Percentiles rank a stretch among this genome's conserved stretches.
Conservation (phyloP, 75 land plant species). For the Azolla pinnata region DNA sequence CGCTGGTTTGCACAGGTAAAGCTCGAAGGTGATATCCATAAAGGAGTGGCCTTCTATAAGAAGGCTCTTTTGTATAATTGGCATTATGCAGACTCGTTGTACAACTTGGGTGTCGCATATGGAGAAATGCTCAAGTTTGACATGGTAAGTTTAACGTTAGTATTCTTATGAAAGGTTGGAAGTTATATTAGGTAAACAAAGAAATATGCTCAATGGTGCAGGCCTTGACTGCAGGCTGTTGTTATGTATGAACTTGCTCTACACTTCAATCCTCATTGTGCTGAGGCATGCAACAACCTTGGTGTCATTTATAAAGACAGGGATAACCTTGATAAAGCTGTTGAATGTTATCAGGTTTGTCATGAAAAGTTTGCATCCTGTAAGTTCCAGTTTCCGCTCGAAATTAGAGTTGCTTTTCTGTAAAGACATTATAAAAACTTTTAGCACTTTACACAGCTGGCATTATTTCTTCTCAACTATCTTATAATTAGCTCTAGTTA, state of each 20-base stretch:
- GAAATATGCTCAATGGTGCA: background rate
- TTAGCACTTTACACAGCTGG: too few species aligned
- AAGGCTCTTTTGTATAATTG: conserved; percentile 88
- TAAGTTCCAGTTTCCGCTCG: too few species aligned
- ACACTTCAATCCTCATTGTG: conserved; percentile 97
- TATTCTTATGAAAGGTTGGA: background rate
- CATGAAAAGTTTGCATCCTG: too few species aligned
- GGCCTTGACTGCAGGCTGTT: conserved; percentile 54
- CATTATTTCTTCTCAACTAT: too few species aligned
- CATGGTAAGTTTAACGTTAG: conserved; percentile 61
- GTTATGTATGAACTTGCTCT: conserved; percentile 96
- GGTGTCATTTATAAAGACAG: conserved; percentile 96
- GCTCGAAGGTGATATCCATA: conserved; percentile 87
- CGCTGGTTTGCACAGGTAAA: conserved; percentile 57
- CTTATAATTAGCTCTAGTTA: too few species aligned
- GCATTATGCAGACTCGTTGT: conserved; percentile 99
- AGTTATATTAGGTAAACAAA: background rate
- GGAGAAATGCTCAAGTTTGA: conserved; percentile 97
- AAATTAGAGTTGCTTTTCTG: too few species aligned
- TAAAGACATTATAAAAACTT: too few species aligned
- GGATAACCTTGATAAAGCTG: conserved; percentile 97
- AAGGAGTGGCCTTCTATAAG: conserved; percentile 86
- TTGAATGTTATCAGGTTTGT: conserved; percentile 90
- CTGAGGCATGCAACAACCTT: conserved; percentile 96
- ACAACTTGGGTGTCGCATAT: conserved; percentile 95